Evolutionary conservation across 352 stramenopile species (phyloP).

Genomic region (Phytopythium cucurbitacearum): DNA sequence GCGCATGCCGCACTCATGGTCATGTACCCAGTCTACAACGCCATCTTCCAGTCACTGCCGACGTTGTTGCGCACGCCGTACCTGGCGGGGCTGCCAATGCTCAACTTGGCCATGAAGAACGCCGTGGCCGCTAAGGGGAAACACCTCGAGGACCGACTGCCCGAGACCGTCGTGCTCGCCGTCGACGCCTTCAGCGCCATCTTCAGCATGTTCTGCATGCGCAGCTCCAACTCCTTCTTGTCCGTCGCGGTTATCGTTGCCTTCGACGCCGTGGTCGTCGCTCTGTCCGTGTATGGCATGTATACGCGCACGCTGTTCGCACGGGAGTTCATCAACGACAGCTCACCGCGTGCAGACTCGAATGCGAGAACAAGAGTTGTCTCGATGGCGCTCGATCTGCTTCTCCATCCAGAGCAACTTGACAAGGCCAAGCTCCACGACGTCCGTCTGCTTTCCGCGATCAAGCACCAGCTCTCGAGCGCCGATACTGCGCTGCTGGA

Average conservation of each 20-base stretch:
- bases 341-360: not conserved
- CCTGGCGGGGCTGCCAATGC: constrained; percentile 16
- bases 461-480: not conserved
- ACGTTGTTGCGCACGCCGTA: constrained; percentile 12
- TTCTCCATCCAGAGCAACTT: not conserved
- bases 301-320: constrained; percentile 8
- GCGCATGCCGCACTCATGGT: constrained; percentile 21
- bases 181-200: constrained; percentile 37
- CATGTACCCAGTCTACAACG: constrained; percentile 35
- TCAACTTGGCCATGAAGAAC: constrained; percentile 39
- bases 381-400: not conserved
- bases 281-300: not conserved
- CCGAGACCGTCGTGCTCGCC: constrained; percentile 26
- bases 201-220: constrained; percentile 31
- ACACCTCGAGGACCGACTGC: constrained; percentile 19
- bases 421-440: not conserved
- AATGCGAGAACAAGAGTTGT: not conserved
- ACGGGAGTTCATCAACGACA: not conserved
- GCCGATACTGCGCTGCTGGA: not conserved
- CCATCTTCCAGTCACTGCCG: constrained; percentile 17
- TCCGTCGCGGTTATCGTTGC: constrained; percentile 8
- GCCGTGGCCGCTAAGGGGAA: constrained; percentile 22
- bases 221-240: constrained; percentile 19
- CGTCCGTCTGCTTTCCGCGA: not conserved
- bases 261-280: not conserved